Base-by-base conservation (phyloP, 148 eudicot species). In the Agrostemma githago region DNA sequence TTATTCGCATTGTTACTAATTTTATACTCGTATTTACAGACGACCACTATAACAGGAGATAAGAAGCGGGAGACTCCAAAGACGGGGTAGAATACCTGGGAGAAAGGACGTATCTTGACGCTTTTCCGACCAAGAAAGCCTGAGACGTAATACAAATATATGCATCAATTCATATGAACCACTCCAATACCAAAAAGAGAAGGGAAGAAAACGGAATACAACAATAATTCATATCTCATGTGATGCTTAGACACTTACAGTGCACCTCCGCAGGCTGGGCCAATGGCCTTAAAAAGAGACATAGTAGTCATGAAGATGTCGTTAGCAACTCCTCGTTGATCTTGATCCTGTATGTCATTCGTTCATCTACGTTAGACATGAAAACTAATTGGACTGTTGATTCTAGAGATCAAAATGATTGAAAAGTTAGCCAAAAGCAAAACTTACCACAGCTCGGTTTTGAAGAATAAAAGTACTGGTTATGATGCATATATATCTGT, bases 281-380 rank as follows among this genome's bases (percentile, higher is more conserved):
- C 97, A 58, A 69, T 76, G 19, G 96, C 88, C 84, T 90, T 92
- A 72, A 81, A 92, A 73, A 90, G 62, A 66, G 97, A 92, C 91
- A 85, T 86, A 8, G 79, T 20, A 46, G 91, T 88, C 96, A 92
- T 87, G 74, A 91, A 76, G 34, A 92, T 75, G 62, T 96, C 97
- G 74, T 90, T 90, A 64, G 97, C 97, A 37, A 93, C 93, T 78
- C 97, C 97, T 69, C 97, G 83, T 87, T 92, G 93, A 70, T 87
- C 74, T 83, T 92, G 97, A 40, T 86, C 91, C 97, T 90, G 80
- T 77, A 53, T 34, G 63, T 5, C 37, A 65, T 43, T 68, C 62
- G 37, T 62, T 68, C 62, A 71, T 1, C 57, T n/a, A 8, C 19
- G 20, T 40, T 8, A 62, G 3, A 17, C 26, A 60, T 42, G n/a